These are phyloP conservation scores for Gynostemma pentaphyllum DNA, from an alignment of 306 rosid genomes.

Conservation along the genomic window DNA sequence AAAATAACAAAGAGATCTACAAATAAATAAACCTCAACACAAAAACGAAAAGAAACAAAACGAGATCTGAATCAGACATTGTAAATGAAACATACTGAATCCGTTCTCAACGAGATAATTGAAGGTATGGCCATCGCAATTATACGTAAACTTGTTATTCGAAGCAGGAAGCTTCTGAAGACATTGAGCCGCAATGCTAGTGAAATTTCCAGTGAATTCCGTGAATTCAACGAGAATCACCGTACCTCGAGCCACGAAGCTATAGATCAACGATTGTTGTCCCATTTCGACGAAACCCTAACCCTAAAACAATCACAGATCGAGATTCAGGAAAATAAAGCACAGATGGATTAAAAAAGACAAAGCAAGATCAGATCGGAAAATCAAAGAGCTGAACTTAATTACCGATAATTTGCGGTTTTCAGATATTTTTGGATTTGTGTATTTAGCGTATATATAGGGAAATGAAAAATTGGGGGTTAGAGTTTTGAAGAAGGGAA, in stretches of 20 bases:
- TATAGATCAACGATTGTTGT: slow-evolving; percentile 85
- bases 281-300: slow-evolving; percentile 36
- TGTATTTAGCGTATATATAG: slow-evolving; percentile 8
- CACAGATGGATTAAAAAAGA: not conserved
- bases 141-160: slow-evolving; percentile 83
- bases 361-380: not conserved
- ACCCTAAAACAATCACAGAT: slow-evolving; percentile 16
- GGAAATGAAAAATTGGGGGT: not conserved
- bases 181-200: slow-evolving; percentile 68
- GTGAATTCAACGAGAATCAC: slow-evolving; percentile 74
- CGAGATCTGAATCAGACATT: slow-evolving; percentile 6
- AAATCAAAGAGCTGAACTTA: not conserved
- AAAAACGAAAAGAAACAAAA: not conserved
- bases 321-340: not conserved
- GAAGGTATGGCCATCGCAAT: slow-evolving; percentile 94
- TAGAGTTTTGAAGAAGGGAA: not conserved
- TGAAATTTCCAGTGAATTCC: slow-evolving; percentile 74
- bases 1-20: not conserved
- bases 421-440: not conserved
- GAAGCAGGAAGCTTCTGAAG: slow-evolving; percentile 92
- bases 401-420: not conserved
- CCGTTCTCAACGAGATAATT: slow-evolving; percentile 87
- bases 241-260: slow-evolving; percentile 90
- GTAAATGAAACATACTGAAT: slow-evolving; percentile 40
- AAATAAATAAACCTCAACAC: not conserved